These are phyloP conservation scores for Cylindrotheca closterium DNA, from an alignment of 108 stramenopile genomes.

Conservation along the genomic window DNA sequence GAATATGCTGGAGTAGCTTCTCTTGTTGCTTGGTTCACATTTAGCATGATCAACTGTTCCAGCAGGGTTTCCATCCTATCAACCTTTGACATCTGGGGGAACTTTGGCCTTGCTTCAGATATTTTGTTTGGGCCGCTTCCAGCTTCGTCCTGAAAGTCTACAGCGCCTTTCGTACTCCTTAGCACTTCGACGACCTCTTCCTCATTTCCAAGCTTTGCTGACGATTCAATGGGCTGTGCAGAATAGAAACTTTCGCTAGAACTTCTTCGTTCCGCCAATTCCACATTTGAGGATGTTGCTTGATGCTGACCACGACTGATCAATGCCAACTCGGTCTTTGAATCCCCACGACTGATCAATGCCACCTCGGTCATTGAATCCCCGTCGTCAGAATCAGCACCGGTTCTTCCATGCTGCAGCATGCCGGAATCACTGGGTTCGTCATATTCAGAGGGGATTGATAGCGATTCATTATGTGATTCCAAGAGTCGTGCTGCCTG, in stretches of 20 bases:
- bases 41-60: constrained; percentile 44
- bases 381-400: not conserved
- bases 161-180: too few species aligned
- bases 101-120: not conserved
- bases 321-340: not conserved
- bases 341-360: not conserved
- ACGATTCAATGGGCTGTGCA: not conserved
- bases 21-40: constrained; percentile 16
- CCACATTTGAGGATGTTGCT: not conserved
- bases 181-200: too few species aligned
- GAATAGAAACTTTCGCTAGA: not conserved
- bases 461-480: not conserved
- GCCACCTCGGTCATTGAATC: not conserved
- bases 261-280: not conserved
- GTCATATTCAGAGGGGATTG: not conserved
- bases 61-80: constrained; percentile 42
- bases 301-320: not conserved
- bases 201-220: too few species aligned
- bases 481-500: not conserved
- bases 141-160: too few species aligned
- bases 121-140: not conserved
- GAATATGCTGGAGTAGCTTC: not conserved
- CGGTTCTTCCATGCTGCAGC: constrained; percentile 1
- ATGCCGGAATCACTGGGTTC: not conserved
- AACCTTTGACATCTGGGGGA: constrained; percentile 13